A percentile compares a stretch with the other conserved stretches of the same genome.
Conservation (phyloP, 1,139 yeast species). For the Magnusiomyces ingens region DNA sequence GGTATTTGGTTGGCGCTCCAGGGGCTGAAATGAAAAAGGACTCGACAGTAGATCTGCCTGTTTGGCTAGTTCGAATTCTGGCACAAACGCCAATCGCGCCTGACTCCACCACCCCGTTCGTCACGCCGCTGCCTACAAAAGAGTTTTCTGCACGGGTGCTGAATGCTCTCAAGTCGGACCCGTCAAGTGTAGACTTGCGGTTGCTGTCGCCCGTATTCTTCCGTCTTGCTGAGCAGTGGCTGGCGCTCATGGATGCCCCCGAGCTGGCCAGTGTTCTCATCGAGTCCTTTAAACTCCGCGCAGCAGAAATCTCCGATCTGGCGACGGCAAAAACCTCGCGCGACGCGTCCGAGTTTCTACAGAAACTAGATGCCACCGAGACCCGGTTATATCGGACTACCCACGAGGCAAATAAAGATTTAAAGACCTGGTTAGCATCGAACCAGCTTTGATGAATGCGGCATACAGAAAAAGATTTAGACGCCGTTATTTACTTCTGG, state of each 20-base stretch:
- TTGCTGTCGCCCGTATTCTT: conserved; percentile 62
- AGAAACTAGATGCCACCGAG: conserved; percentile 72
- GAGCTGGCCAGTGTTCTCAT: conserved; percentile 50
- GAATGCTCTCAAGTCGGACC: conserved; percentile 76
- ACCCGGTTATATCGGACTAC: conserved; percentile 51
- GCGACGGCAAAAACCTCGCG: conserved; percentile 42
- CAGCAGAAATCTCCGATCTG: conserved; percentile 63
- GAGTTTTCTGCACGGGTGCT: conserved; percentile 55
- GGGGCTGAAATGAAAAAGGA: conserved; percentile 51
- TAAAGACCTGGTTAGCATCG: conserved; percentile 52
- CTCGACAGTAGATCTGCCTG: conserved; percentile 70
- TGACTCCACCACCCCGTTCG: conserved; percentile 47
- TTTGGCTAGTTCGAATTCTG: conserved; percentile 81
- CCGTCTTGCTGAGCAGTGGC: conserved; percentile 67
- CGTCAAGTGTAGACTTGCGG: conserved; percentile 61
- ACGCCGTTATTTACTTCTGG: no score
- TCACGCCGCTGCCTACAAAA: conserved; percentile 64
- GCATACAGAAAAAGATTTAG: no score
- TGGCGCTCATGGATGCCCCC: conserved; percentile 57
- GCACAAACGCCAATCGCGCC: conserved; percentile 39
- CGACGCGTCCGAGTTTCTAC: conserved; percentile 41
- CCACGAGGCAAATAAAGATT: conserved; percentile 54
- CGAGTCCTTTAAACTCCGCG: conserved; percentile 52
- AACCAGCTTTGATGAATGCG: no score
- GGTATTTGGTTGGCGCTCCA: conserved; percentile 79